Evolutionary conservation across 805 yeast genomes (phyloP), one percentile per base, ranked within the genome.

Genomic region (Schwanniomyces sp.): DNA sequence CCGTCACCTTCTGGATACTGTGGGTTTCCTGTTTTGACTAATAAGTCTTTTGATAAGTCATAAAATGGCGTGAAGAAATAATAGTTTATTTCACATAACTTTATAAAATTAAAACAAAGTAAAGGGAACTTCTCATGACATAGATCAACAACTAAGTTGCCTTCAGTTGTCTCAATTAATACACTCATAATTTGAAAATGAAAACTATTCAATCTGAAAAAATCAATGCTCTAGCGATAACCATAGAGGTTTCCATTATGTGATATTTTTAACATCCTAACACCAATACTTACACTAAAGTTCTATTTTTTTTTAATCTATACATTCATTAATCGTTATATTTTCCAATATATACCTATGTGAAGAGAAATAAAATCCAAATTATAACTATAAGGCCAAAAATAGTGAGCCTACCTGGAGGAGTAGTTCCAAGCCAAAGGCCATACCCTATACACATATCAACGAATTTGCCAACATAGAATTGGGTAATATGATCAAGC

Each of bases 21-120:
- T 3, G 83, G 80, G 47, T 77, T 78, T 1, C 86, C 87, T 39
- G 73, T 56, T 43, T 74, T 75, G 3, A 72, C 71, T 0, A 67
- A 49, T 27, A 58, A 64, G 52, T 74, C 74, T 43, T 61, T 63
- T 37, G 67, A 67, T 4, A 82, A 55, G 48, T 75, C 68, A 57
- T 68, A 67, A 45, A 84, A 74, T 5, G 83, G 82, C 14, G 76
- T 62, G 54, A 76, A 78, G 40, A 80, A 74, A 64, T 70, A 84
- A 62, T 76, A 78, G 47, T 78, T 74, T 34, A 69, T 53, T 55
- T 76, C 70, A 64, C 87, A 81, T 10, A 82, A 68, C 52, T 80
- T 78, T 34, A 84, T 48, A 57, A 84, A 83, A 55, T 79, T 79
- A 45, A 56, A 60, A 28, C 76, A 62, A 34, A 74, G 74, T 16